phyloP scores from a whole-genome alignment of 192 early-diverging fungal species.

The Dissophora ornata region DNA sequence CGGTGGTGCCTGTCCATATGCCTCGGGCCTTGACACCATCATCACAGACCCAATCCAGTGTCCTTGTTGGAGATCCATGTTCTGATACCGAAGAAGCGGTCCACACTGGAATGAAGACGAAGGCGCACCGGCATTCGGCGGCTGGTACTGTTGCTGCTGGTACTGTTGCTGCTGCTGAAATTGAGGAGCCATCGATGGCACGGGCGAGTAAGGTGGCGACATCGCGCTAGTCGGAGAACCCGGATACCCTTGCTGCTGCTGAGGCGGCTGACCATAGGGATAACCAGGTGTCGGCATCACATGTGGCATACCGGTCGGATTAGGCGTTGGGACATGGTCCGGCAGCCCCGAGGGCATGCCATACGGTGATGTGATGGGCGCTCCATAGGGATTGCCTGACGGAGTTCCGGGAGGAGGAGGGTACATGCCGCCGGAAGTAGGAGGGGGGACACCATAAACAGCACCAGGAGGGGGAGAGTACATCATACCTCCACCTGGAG shows the following conservation, averaged over 20 bases:
- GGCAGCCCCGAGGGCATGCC: too few species aligned
- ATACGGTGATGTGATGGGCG: slow-evolving; percentile 9
- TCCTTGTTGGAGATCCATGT: slow-evolving; percentile 51
- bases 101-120: slow-evolving; percentile 45
- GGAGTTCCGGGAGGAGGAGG: slow-evolving; percentile 22
- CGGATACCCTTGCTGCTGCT: neutral
- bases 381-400: slow-evolving; percentile 16
- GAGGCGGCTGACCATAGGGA: slow-evolving; percentile 12
- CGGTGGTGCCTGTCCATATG: slow-evolving; percentile 36
- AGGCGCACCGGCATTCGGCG: too few species aligned
- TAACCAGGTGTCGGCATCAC: slow-evolving; percentile 21
- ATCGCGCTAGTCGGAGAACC: neutral
- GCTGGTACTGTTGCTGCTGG: slow-evolving; percentile 11
- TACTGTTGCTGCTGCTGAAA: slow-evolving; percentile 11
- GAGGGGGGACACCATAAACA: neutral
- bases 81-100: slow-evolving; percentile 59
- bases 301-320: slow-evolving; percentile 15
- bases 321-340: slow-evolving; percentile 14
- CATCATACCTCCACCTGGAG: slow-evolving; percentile 14
- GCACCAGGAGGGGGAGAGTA: slow-evolving; percentile 33
- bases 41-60: slow-evolving; percentile 60
- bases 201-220: neutral
- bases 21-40: slow-evolving; percentile 56
- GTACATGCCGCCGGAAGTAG: slow-evolving; percentile 3
- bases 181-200: neutral